Evolutionary conservation across 140 eudicot species (phyloP).

Genomic region (Erigeron philadelphicus): DNA sequence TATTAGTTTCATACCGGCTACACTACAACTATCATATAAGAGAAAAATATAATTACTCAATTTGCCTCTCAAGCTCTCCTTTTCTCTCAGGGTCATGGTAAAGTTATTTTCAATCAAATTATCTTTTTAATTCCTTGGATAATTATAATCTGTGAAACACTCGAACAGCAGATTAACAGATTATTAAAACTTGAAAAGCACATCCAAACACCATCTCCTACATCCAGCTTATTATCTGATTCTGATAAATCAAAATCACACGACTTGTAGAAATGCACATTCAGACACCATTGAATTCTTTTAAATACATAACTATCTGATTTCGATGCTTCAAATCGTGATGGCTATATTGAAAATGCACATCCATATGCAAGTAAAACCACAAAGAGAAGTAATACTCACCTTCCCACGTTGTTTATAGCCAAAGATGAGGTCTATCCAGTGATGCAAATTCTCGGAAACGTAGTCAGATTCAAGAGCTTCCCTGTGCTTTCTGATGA

Average conservation of each 20-base stretch:
- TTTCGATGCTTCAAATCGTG: neutral
- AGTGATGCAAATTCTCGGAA: slow-evolving; percentile 88
- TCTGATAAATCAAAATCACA: neutral
- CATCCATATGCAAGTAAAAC: neutral
- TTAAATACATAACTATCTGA: neutral
- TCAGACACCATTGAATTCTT: neutral
- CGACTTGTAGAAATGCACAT: neutral
- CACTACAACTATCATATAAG: neutral
- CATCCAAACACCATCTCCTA: no score
- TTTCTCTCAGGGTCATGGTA: neutral
- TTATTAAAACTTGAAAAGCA: no score
- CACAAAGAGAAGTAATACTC: slow-evolving; percentile 16
- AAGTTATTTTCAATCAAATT: neutral
- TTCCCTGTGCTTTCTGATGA: slow-evolving; percentile 90
- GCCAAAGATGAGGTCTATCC: slow-evolving; percentile 98
- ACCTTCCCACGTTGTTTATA: slow-evolving; percentile 95
- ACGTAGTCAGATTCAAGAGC: slow-evolving; percentile 94
- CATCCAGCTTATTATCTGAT: neutral
- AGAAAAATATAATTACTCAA: neutral
- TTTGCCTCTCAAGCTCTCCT: neutral
- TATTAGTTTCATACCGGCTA: neutral
- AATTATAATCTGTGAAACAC: neutral
- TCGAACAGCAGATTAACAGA: neutral
- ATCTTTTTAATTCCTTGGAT: neutral
- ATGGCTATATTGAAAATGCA: neutral